phyloP scores from a whole-genome alignment of 2,329 filamentous ascomycete species.

The Trichoderma semiorbis region DNA sequence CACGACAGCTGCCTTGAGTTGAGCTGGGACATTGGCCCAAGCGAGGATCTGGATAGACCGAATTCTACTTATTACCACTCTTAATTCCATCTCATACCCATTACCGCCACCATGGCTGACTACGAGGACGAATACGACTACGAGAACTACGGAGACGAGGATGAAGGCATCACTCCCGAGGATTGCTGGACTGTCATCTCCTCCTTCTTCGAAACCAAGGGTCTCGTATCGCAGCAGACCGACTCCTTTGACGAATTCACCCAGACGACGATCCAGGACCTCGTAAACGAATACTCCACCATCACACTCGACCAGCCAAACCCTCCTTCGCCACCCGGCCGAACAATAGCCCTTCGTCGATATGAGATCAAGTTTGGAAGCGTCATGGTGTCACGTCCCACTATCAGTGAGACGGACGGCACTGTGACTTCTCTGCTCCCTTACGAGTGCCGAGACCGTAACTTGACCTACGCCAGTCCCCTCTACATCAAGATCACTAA shows the following conservation, averaged over 20 bases:
- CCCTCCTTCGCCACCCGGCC: slow-evolving; percentile 69
- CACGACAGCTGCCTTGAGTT: not conserved
- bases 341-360: slow-evolving; percentile 79
- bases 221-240: slow-evolving; percentile 93
- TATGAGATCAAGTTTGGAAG: slow-evolving; percentile 95
- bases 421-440: slow-evolving; percentile 81
- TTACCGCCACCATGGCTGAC: slow-evolving; percentile 45
- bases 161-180: slow-evolving; percentile 80
- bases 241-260: slow-evolving; percentile 99
- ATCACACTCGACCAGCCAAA: slow-evolving; percentile 93
- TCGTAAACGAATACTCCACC: slow-evolving; percentile 86
- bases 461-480: slow-evolving; percentile 90
- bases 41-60: not conserved
- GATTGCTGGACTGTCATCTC: slow-evolving; percentile 99
- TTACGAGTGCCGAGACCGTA: slow-evolving; percentile 92
- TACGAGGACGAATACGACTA: slow-evolving; percentile 61
- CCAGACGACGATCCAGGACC: slow-evolving; percentile 86
- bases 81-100: not conserved
- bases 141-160: slow-evolving; percentile 66
- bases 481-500: slow-evolving; percentile 87
- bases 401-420: slow-evolving; percentile 90
- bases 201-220: slow-evolving; percentile 94
- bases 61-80: not conserved
- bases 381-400: slow-evolving; percentile 82
- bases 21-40: not conserved